These are phyloP conservation scores for Tuber indicum DNA, from an alignment of 495 filamentous ascomycete species.

Conservation along the genomic window DNA sequence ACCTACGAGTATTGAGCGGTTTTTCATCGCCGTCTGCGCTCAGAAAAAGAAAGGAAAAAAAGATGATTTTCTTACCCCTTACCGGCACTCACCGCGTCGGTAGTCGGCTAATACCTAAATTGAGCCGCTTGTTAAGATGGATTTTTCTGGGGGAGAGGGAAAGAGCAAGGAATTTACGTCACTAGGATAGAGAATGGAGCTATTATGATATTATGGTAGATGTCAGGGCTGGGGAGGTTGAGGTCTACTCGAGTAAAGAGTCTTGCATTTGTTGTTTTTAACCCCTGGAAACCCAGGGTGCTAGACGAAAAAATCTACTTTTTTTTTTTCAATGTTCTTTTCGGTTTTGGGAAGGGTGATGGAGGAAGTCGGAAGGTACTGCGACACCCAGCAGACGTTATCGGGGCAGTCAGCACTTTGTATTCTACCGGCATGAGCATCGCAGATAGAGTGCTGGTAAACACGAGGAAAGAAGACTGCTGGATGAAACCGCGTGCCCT, in stretches of 20 bases:
- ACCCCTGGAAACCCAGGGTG: neutral
- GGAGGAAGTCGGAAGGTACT: neutral
- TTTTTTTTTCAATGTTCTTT: neutral
- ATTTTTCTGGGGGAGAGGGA: conserved; percentile 10
- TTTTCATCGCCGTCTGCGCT: neutral
- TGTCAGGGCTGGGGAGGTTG: neutral
- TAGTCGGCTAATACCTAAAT: conserved; percentile 17
- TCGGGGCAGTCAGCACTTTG: neutral
- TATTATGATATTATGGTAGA: conserved; percentile 10
- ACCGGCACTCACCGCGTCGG: conserved; percentile 3
- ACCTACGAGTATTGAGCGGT: neutral
- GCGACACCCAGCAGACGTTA: neutral
- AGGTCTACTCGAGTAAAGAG: conserved; percentile 6
- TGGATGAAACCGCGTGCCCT: neutral
- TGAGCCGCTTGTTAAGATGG: conserved; percentile 6
- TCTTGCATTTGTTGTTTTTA: conserved; percentile 4
- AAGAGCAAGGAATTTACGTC: conserved; percentile 17
- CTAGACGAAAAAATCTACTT: neutral
- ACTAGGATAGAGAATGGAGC: neutral
- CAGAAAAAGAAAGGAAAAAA: neutral
- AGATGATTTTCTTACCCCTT: conserved; percentile 4
- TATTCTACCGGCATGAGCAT: neutral
- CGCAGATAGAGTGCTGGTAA: neutral
- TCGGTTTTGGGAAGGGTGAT: neutral
- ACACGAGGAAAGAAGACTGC: neutral